A percentile compares a stretch with the other conserved stretches of the same genome.
These are phyloP conservation scores for Alternaria sp. DNA, from an alignment of 2,329 filamentous ascomycete genomes.

Conservation along the genomic window DNA sequence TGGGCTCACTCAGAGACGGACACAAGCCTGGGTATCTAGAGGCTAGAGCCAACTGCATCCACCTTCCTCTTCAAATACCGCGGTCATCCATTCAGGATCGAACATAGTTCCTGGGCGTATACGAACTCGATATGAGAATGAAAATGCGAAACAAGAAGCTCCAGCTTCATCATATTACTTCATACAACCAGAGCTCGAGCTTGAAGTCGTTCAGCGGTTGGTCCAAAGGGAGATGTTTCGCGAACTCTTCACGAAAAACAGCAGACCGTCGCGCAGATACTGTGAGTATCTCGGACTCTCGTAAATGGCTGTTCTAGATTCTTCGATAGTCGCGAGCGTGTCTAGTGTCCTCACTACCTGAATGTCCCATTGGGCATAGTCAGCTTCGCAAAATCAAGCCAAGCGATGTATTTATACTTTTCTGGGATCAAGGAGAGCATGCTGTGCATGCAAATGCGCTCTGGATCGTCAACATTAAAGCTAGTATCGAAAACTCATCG, in stretches of 20 bases:
- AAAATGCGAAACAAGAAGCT: neutral
- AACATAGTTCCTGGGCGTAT: neutral
- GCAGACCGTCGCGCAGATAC: neutral
- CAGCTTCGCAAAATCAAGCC: neutral
- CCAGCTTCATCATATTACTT: neutral
- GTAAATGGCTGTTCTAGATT: neutral
- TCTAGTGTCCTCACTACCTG: neutral
- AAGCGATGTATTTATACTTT: neutral
- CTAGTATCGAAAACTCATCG: too few species aligned
- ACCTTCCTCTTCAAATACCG: neutral
- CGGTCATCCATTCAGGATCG: neutral
- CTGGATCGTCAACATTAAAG: too few species aligned
- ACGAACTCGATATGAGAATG: neutral
- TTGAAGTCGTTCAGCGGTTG: neutral
- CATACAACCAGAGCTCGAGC: neutral
- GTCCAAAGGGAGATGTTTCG: neutral
- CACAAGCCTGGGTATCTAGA: neutral
- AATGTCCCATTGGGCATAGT: neutral
- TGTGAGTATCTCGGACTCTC: neutral
- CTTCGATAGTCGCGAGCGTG: neutral
- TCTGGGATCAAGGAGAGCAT: neutral
- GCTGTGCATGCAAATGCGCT: too few species aligned
- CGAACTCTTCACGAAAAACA: neutral
- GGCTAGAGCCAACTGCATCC: neutral
- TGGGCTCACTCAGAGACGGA: neutral